Evolutionary conservation across 2,329 filamentous ascomycete genomes (phyloP), one percentile per base, ranked within the genome.

Genomic region (Penicillium frequentans): DNA sequence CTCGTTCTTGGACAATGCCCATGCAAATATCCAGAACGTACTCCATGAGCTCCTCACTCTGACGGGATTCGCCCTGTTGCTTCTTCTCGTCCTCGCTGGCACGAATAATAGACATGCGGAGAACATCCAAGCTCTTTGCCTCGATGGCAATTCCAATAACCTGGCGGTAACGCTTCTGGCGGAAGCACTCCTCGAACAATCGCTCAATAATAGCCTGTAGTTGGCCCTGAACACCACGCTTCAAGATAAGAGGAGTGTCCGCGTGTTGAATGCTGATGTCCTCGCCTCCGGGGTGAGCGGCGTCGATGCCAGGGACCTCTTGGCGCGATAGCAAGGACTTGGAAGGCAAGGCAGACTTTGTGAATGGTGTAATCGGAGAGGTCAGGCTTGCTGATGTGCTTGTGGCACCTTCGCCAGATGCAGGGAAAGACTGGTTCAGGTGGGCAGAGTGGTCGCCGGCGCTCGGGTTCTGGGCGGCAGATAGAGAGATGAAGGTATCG

Each of bases 141-240:
- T 99, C 95, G 35, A 99, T 89, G 10, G 95, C 93, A 66, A 99
- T 97, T 55, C 95, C 95, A 44, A 99, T 91, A 8, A 99, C 95
- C 75, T 99, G 95, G 65, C 91, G 88, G 77, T 97, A 99, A 61
- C 91, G 88, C 61, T 90, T 91, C 67, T 92, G 86, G 63, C 85
- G 83, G 69, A 97, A 87, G 76, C 93, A 98, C 74, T 86, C 90
- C 76, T 96, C 90, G 65, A 99, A 98, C 43, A 99, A 84, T 54
- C 91, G 87, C 74, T 96, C 89, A 63, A 98, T 92, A 52, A 97
- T 87, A 45, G 82, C 80, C 68, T 96, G 90, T 49, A 99, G 82
- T 48, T 91, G 90, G 57, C 86, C 86, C 70, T 93, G 89, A 19
- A 92, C 91, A 62, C 85, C 84, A 61, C 86, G 82, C 69, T 93